Percentiles rank a stretch among this genome's conserved stretches.
These are phyloP conservation scores for Chlorella sp. DNA, from an alignment of 139 green algal species.

Conservation along the genomic window DNA sequence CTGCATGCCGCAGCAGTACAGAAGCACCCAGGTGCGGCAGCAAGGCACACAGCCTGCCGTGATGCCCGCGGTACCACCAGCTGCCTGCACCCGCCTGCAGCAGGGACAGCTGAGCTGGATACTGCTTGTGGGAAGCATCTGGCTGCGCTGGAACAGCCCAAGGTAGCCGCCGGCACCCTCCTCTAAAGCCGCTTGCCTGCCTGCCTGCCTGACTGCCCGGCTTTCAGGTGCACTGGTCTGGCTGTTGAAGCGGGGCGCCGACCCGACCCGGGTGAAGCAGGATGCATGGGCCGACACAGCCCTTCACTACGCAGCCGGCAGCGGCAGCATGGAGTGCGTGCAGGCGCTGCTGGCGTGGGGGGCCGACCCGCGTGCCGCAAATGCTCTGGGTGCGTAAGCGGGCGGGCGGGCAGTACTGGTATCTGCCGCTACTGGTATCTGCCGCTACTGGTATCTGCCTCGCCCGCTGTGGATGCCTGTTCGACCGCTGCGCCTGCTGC, in stretches of 20 bases:
- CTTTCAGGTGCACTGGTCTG: not conserved
- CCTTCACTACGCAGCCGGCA: slow-evolving; percentile 29
- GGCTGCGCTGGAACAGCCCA: not conserved
- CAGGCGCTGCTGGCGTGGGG: slow-evolving; percentile 34
- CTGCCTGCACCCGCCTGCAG: too few species aligned
- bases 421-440: not conserved
- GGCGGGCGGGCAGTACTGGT: too few species aligned
- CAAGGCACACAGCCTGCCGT: too few species aligned
- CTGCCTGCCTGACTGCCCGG: not conserved
- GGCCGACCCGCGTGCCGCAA: not conserved
- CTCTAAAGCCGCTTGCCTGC: too few species aligned
- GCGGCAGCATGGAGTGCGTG: not conserved
- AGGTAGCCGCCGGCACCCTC: not conserved
- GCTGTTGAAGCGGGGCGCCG: slow-evolving; percentile 26
- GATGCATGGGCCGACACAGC: slow-evolving; percentile 24
- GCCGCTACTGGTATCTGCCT: not conserved
- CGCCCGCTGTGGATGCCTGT: not conserved
- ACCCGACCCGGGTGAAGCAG: not conserved
- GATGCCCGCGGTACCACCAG: too few species aligned
- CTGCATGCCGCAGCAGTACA: slow-evolving; percentile 17
- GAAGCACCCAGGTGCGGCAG: not conserved
- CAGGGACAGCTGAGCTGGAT: not conserved
- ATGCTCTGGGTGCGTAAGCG: not conserved
- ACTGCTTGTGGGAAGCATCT: not conserved
- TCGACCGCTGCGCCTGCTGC: not conserved